Conservation (phyloP, 805 yeast genomes). For the Starmerella bombicola region DNA sequence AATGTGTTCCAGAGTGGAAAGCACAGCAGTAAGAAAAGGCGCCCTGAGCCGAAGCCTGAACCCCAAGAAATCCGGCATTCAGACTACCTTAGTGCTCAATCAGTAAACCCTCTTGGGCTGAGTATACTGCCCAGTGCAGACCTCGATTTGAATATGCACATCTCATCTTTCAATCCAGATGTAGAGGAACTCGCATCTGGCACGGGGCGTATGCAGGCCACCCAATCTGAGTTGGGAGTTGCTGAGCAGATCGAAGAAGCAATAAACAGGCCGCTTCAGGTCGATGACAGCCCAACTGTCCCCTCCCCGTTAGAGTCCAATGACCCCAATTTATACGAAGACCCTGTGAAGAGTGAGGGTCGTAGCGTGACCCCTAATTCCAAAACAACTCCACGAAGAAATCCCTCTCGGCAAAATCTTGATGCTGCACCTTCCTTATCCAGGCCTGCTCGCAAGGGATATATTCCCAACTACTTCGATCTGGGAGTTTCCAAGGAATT, state of each 20-base stretch:
- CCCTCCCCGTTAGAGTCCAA: background rate
- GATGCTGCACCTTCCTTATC: background rate
- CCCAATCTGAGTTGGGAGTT: background rate
- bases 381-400: background rate
- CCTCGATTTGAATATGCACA: slow-evolving; percentile 1
- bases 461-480: slow-evolving; percentile 16
- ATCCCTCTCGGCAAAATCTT: background rate
- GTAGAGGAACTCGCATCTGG: slow-evolving; percentile 6
- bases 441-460: slow-evolving; percentile 13
- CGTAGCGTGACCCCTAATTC: too few species aligned
- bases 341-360: background rate
- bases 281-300: background rate
- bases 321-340: background rate
- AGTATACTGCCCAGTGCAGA: slow-evolving; percentile 1
- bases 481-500: slow-evolving; percentile 16
- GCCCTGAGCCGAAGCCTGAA: slow-evolving; percentile 3
- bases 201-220: background rate
- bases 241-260: background rate
- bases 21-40: slow-evolving; percentile 6
- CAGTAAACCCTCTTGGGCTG: slow-evolving; percentile 4
- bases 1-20: slow-evolving; percentile 21
- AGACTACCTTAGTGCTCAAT: background rate
- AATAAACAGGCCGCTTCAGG: background rate
- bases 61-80: background rate
- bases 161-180: too few species aligned